These are phyloP conservation scores for Rhodotorula diobovata DNA, from an alignment of 768 basidiomycete species.

Conservation along the genomic window DNA sequence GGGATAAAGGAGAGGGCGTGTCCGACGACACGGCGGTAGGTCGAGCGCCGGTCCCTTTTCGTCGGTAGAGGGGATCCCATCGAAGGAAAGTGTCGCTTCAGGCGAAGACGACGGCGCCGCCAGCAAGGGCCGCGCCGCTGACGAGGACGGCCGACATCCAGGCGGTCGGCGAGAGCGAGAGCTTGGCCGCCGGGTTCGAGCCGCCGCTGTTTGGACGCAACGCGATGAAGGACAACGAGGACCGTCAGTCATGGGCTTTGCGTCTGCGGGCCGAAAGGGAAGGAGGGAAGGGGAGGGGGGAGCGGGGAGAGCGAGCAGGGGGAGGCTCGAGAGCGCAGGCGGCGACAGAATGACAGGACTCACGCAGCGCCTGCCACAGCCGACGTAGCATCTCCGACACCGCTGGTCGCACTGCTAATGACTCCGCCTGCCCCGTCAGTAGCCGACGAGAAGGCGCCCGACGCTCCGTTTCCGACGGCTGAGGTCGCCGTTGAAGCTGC, in stretches of 20 bases:
- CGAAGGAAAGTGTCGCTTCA: background rate
- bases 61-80: background rate
- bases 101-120: slow-evolving; percentile 20
- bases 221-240: background rate
- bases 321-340: too few species aligned
- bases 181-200: background rate
- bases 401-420: background rate
- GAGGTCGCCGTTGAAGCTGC: too few species aligned
- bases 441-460: background rate
- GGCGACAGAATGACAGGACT: too few species aligned
- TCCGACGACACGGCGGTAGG: too few species aligned
- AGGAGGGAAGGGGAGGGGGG: background rate
- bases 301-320: too few species aligned
- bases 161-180: background rate
- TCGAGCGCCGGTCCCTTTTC: too few species aligned
- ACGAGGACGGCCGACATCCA: background rate
- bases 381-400: background rate
- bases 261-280: background rate
- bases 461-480: background rate
- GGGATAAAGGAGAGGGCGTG: too few species aligned
- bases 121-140: slow-evolving; percentile 17
- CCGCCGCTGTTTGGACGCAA: background rate
- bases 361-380: background rate
- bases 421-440: background rate
- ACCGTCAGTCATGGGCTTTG: too few species aligned